These are phyloP conservation scores for Leishmania mexicana DNA, from an alignment of 208 protist species.

Conservation along the genomic window DNA sequence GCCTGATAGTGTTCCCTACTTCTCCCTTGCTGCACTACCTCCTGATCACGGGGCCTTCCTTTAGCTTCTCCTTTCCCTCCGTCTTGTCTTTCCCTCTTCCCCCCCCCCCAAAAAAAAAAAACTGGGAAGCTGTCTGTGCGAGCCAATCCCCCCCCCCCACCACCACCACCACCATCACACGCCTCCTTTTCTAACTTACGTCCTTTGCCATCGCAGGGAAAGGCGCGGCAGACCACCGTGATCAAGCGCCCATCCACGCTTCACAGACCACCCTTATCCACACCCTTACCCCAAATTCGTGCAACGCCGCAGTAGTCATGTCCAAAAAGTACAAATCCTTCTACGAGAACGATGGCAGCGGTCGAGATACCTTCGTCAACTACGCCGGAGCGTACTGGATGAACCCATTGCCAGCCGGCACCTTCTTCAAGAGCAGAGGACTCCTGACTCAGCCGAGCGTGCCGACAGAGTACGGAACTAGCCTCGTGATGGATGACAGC, in stretches of 20 bases:
- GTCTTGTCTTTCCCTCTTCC: not conserved
- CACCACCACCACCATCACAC: too few relatives aligned
- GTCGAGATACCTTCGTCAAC: constrained; percentile 84
- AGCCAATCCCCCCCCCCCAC: not conserved
- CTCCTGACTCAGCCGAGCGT: not conserved
- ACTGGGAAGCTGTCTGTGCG: not conserved
- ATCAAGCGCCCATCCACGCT: not conserved
- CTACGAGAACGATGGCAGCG: constrained; percentile 69
- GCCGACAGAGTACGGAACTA: constrained; percentile 5
- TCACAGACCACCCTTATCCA: not conserved
- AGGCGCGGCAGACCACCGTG: not conserved
- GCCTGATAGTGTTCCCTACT: not conserved
- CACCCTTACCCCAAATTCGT: not conserved
- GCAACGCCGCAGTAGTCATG: constrained; percentile 4
- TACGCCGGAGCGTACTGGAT: constrained; percentile 78
- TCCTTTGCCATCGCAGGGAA: not conserved
- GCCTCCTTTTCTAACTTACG: not conserved
- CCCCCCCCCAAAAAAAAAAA: too few relatives aligned
- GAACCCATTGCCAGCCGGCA: constrained; percentile 74
- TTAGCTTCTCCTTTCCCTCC: not conserved
- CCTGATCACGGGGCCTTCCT: not conserved
- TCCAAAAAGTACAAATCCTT: constrained; percentile 20
- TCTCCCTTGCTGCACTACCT: not conserved
- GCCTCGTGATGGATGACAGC: constrained; percentile 16
- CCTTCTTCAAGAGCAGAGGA: constrained; percentile 43